These are phyloP conservation scores for Eutypa lata DNA, from an alignment of 2,329 filamentous ascomycete genomes.

Conservation along the genomic window DNA sequence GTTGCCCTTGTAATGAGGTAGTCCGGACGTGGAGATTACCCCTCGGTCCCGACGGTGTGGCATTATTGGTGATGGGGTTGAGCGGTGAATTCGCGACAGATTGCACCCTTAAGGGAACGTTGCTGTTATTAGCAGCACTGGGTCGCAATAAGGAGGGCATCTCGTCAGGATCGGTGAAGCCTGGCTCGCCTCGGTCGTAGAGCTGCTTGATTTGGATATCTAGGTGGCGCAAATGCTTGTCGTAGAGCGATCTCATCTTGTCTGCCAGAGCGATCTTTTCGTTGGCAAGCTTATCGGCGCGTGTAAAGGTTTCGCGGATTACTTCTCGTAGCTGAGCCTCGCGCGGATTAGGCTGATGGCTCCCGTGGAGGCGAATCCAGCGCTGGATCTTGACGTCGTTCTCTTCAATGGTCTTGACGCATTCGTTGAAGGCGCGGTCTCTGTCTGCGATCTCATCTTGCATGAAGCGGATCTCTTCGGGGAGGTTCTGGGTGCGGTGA, in stretches of 20 bases:
- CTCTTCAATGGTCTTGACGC: constrained; percentile 65
- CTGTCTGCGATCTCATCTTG: constrained; percentile 82
- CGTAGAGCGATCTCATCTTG: constrained; percentile 58
- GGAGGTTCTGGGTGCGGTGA: constrained; percentile 71
- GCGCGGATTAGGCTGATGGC: constrained; percentile 70
- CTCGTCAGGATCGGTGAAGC: constrained; percentile 60
- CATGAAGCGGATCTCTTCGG: constrained; percentile 78
- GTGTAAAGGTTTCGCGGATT: constrained; percentile 65
- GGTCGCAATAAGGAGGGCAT: constrained; percentile 61
- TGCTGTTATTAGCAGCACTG: constrained; percentile 52
- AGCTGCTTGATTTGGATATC: constrained; percentile 62
- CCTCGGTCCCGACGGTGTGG: constrained; percentile 41
- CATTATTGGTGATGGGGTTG: constrained; percentile 34
- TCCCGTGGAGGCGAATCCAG: constrained; percentile 75
- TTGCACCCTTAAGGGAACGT: constrained; percentile 36
- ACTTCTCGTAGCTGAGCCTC: constrained; percentile 66
- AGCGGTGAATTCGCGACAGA: constrained; percentile 33
- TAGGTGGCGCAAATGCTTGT: constrained; percentile 61
- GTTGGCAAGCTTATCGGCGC: constrained; percentile 66
- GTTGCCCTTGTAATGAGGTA: constrained; percentile 45
- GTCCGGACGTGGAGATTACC: constrained; percentile 45
- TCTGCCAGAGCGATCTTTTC: constrained; percentile 71
- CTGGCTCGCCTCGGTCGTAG: constrained; percentile 59
- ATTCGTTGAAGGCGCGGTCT: constrained; percentile 68
- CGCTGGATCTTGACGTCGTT: constrained; percentile 75